Base-by-base conservation (phyloP, 2,329 filamentous ascomycete species). In the Colletotrichum destructivum region DNA sequence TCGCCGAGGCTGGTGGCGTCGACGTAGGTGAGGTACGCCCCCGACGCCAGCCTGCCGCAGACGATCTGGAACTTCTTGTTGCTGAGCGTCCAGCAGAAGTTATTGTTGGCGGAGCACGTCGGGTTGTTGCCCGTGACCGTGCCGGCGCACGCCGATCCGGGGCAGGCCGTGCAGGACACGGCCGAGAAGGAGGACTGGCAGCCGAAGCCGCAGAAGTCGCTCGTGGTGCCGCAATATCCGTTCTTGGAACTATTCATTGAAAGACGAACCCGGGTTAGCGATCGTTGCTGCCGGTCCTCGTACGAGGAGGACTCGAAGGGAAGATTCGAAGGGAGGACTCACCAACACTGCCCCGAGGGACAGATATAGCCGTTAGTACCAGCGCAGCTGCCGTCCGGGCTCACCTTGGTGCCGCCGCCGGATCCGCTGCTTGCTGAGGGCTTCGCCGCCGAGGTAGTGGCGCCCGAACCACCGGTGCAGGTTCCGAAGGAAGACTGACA, bases 361-460 rank as follows among this genome's bases (percentile, higher is more conserved):
- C 84, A 86, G 16, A 82, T 85, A 71, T 81, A 81, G 13, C 80
- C 81, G 16, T 78, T 79, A n/a, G 78, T 73, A 56, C 81, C 82
- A 23, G 82, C 84, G 62, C 84, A 86, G 21, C 76, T 78, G n/a
- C 82, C 82, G 54, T 85, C 81, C 13, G 79, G 74, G 0, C 67
- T 70, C 9, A 26, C 46, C 18, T 60, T 66, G 26, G 6, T 42
- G 38, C 64, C 54, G 12, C 31, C 31, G 31, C 31, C 31, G 31
- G 31, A 31, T 31, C 31, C 31, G 31, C 31, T 31, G 31, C 57
- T 68, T n/a, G 67, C 31, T 21, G 59, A 35, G n/a, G 69, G 59
- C 4, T 42, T 62, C 26, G 67, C 44, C 1, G 64, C 65, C 9
- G 64, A 23, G 7, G 73, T 47, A n/a, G 71, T 40, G 16, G 62